A percentile compares a stretch with the other conserved stretches of the same genome.
Conservation (phyloP, 2,329 filamentous ascomycete genomes). For the Arthroderma sp. region DNA sequence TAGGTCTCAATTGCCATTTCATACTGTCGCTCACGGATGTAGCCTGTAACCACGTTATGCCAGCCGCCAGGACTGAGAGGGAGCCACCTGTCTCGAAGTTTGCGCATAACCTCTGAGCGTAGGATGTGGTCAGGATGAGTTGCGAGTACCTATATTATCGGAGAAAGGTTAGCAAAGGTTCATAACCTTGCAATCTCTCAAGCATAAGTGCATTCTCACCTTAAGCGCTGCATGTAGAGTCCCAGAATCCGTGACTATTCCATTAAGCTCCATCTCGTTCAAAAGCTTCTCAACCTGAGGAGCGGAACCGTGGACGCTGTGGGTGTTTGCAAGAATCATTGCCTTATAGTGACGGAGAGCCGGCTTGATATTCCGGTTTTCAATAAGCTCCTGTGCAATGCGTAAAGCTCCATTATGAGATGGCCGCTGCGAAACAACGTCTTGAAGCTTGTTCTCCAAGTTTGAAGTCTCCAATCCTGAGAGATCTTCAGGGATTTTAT, state of each 20-base stretch:
- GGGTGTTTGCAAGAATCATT: slow-evolving; percentile 58
- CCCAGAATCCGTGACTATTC: slow-evolving; percentile 49
- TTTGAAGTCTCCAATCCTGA: slow-evolving; percentile 9
- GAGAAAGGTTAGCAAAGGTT: background rate
- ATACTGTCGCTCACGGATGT: slow-evolving; percentile 68
- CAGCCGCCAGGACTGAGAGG: slow-evolving; percentile 47
- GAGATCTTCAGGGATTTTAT: slow-evolving; percentile 13
- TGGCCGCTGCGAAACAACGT: slow-evolving; percentile 14
- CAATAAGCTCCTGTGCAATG: slow-evolving; percentile 26
- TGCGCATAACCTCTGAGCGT: slow-evolving; percentile 55
- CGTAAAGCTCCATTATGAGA: slow-evolving; percentile 18
- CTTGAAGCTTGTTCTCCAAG: slow-evolving; percentile 21
- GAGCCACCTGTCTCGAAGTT: slow-evolving; percentile 55
- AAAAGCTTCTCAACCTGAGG: slow-evolving; percentile 51
- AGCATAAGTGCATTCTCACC: slow-evolving; percentile 27
- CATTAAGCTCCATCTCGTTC: slow-evolving; percentile 53
- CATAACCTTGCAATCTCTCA: background rate
- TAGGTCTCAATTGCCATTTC: slow-evolving; percentile 65
- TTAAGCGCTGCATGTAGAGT: slow-evolving; percentile 61
- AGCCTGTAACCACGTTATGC: slow-evolving; percentile 56
- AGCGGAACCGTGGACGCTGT: slow-evolving; percentile 51
- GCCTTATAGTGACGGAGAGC: slow-evolving; percentile 49
- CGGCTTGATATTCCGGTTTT: slow-evolving; percentile 24
- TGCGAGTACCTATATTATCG: slow-evolving; percentile 45
- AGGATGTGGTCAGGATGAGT: slow-evolving; percentile 78